A percentile compares a stretch with the other conserved stretches of the same genome.
phyloP scores from a whole-genome alignment of 768 basidiomycete genomes.

The Panellus pusillus region DNA sequence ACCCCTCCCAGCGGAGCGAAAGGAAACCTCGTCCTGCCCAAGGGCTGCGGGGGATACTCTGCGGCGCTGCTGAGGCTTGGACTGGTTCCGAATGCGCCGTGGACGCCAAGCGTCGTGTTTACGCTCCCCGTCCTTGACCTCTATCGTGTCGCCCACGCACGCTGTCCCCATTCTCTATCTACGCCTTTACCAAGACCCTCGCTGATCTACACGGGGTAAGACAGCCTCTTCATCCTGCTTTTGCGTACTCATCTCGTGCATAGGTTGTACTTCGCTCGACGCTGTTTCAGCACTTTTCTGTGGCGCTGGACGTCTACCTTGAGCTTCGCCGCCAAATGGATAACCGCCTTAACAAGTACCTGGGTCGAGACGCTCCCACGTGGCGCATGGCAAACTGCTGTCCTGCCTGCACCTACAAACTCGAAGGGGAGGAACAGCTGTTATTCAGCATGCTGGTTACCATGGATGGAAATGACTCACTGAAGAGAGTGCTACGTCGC shows the following conservation, averaged over 20 bases:
- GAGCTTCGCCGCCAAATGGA: conserved; percentile 27
- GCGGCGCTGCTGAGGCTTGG: conserved; percentile 13
- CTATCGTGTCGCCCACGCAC: conserved; percentile 1
- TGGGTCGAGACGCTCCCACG: conserved; percentile 29
- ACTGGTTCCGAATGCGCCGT: conserved; percentile 12
- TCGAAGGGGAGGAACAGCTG: conserved; percentile 31
- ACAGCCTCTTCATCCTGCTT: no score
- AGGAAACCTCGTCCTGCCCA: not conserved
- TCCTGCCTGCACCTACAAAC: conserved; percentile 36
- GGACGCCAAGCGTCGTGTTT: conserved; percentile 7
- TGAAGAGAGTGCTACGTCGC: conserved; percentile 16
- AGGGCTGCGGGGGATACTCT: not conserved
- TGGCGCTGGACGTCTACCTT: conserved; percentile 39
- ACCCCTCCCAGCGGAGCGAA: not conserved
- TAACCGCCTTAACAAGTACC: no score
- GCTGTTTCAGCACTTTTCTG: conserved; percentile 22
- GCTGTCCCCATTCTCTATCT: conserved; percentile 22
- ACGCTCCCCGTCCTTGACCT: conserved; percentile 9
- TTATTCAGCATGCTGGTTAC: conserved; percentile 23
- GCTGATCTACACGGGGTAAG: conserved; percentile 22
- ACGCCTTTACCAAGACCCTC: conserved; percentile 22
- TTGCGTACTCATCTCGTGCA: no score
- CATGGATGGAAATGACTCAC: conserved; percentile 33
- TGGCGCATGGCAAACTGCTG: conserved; percentile 36
- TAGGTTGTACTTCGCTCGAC: not conserved